Base-by-base conservation (phyloP, 2,329 filamentous ascomycete genomes). In the Botrytis cinerea region DNA sequence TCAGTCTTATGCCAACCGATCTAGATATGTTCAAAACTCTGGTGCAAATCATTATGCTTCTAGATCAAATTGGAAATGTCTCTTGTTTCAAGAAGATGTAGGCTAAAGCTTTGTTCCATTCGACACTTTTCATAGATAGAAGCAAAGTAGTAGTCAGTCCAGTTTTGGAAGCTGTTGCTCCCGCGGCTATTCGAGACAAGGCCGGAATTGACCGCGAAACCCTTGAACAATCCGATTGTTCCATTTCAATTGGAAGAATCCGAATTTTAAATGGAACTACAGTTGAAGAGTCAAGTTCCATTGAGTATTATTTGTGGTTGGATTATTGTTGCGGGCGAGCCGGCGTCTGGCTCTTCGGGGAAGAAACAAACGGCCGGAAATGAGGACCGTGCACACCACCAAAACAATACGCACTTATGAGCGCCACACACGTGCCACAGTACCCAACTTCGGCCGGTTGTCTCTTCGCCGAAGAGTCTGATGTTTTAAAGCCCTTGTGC, bases 31-130 rank as follows among this genome's bases (percentile, higher is more conserved):
- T 69, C 32, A 54, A 43, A 25, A 69, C 10, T 25, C n/a, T 69
- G 16, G 32, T 73, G 43, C 63, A 46, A 73, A 61, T 38, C 71
- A 73, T 73, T 12, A 25, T 69, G 62, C 3, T 61, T 18, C 32
- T n/a, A 38, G 28, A 51, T 12, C 9, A 22, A 20, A n/a, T 54
- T 40, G 14, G 1, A 38, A 54, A 25, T n/a, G 25, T 40, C 14
- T 25, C 40, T 28, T 38, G 38, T 8, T 28, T 48, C 38, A 18
- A 10, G 4, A n/a, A 14, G 20, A 32, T 25, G 32, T 18, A 45
- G 10, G 32, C 1, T 32, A 22, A 8, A n/a, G 12, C 14, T n/a
- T 48, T 7, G 20, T 28, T 54, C 2, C 20, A 22, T 40, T 45
- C 32, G 18, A 25, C 20, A 57, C 10, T 20, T 43, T 57, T 32